phyloP scores from a whole-genome alignment of 2,329 filamentous ascomycete species.

The Ceratocystis eucalypticola region DNA sequence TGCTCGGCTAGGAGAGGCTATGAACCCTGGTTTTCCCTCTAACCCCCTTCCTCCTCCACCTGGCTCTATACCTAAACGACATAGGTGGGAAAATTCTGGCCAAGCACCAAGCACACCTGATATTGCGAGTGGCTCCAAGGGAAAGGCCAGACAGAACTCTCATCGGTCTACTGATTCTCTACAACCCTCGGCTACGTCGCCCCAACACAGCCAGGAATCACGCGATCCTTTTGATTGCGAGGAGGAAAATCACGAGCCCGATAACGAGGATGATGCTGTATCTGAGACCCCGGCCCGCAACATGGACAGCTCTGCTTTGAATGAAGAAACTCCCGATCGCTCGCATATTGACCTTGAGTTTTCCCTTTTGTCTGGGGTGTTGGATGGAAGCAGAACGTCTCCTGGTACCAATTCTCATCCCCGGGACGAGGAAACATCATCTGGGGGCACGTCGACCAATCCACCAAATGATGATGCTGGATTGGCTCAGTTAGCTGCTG shows the following conservation, averaged over 20 bases:
- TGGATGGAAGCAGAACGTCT: background rate
- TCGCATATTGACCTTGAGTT: background rate
- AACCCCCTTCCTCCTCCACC: constrained; percentile 1
- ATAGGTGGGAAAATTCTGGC: background rate
- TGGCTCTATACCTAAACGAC: background rate
- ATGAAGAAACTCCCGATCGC: background rate
- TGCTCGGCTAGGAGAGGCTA: constrained; percentile 5
- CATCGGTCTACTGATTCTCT: constrained; percentile 33
- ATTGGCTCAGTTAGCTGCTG: background rate
- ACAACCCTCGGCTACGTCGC: background rate
- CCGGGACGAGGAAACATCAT: background rate
- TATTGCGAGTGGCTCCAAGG: background rate
- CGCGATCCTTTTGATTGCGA: constrained; percentile 76
- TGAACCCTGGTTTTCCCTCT: background rate
- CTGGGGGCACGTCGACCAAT: background rate
- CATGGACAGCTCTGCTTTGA: background rate
- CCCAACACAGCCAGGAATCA: constrained; percentile 43
- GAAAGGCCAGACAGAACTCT: constrained; percentile 41
- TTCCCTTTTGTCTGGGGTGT: background rate
- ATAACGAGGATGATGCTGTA: constrained; percentile 43
- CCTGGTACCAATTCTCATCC: background rate
- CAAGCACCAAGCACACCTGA: constrained; percentile 9
- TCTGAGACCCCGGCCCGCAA: background rate
- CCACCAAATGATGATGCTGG: background rate
- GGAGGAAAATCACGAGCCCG: constrained; percentile 72